Base-by-base conservation (phyloP, 208 protist species). In the Lotmaria passim region DNA sequence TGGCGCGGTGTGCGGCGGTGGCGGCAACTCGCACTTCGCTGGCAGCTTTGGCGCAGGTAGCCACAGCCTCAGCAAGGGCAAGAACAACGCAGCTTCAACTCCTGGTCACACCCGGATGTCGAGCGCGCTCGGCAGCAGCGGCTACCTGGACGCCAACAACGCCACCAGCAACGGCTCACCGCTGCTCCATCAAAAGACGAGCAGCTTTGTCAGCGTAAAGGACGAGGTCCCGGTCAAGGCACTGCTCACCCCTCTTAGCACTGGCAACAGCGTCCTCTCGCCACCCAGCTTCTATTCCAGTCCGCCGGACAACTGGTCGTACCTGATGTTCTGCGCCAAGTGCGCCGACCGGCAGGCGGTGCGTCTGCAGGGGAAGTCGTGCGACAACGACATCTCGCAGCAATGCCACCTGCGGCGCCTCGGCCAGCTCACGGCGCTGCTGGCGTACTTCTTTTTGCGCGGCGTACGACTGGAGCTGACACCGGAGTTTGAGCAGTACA, bases 271-370 rank as follows among this genome's bases (percentile, higher is more conserved):
- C 23, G 17, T 55, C 4, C 72, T 85, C 12, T 79, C 80, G 6
- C 50, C 68, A 3, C 75, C 75, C 7, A 12, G 47, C 17, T 86
- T 78, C 47, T 31, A 78, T 48, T 34, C 69, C 17, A 64, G 39
- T 3, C 70, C 72, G 14, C 56, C 71, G 4, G 77, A 80, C 3
- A 76, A 78, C 36, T 89, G 83, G 81, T 84, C 78, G 36, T 86
- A 82, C 63, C 63, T 86, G 1, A 72, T 81, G 60, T 86, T 78
- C 73, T 89, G 83, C 59, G 77, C 77, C 39, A 68, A 68, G 38
- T 89, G 83, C 53, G 44, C 14, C 1, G 73, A 75, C 8, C 52
- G 67, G 19, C 70, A 77, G 60, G 67, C 76, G 28, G 50, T 73
- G 30, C 65, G 78, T 44, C 43, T 89, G 50, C 39, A 60, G 17